Evolutionary conservation across 2,329 filamentous ascomycete genomes (phyloP), one percentile per base, ranked within the genome.

Genomic region (Cordyceps militaris): DNA sequence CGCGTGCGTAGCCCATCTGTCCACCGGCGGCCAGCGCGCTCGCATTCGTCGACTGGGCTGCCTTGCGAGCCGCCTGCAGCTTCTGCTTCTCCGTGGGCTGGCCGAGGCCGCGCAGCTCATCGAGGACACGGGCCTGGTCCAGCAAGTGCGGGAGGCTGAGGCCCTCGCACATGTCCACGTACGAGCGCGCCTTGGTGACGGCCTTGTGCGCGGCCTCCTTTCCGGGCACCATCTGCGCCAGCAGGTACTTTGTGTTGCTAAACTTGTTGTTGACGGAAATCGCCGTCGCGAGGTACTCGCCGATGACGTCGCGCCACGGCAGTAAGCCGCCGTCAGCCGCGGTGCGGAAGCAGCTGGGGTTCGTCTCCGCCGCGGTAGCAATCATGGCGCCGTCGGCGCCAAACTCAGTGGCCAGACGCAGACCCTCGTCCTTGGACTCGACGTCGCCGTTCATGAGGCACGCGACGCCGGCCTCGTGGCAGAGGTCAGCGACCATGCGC

Each of bases 401-500:
- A 67, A 83, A 97, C 69, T 96, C 87, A 26, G 81, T 66, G 61
- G 91, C 86, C 7, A 99, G 78, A 59, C 77, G 70, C 8, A 88
- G 67, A 0, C 86, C 93, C 59, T 96, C 78, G 52, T 90, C 87
- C 56, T 89, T 83, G 38, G 78, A 83, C 56, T 80, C 83, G 0
- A 99, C 91, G 66, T 99, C 94, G 49, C 94, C 94, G 67, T 99
- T 99, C 85, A 97, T 92, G 42, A 97, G 74, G 68, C 93, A 97
- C 9, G 93, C 91, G 2, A 99, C 91, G 28, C 93, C 93, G 11
- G 86, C 86, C 63, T 91, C 86, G 62, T 82, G 85, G 68, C 94
- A 99, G 1, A 96, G 79, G 5, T 84, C 77, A 1, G 83, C 87
- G 48, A 99, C 80, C 89, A 96, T 96, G 59, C 80, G 81, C 60